phyloP scores from a whole-genome alignment of 164 flowering plant species.

The Kingdonia uniflora region DNA sequence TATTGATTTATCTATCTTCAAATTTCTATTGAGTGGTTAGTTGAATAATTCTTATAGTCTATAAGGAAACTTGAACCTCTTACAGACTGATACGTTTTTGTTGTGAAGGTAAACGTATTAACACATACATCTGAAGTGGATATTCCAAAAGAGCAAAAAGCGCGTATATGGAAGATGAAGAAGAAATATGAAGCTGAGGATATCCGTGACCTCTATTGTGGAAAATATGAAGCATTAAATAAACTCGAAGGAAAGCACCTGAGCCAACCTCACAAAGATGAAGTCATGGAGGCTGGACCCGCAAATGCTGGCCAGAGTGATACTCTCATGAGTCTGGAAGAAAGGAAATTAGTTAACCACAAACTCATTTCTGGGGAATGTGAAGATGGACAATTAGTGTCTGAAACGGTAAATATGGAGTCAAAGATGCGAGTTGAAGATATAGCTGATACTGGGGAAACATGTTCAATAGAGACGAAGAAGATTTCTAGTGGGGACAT shows the following conservation, averaged over 20 bases:
- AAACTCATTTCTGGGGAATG: no score
- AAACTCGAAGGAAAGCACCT: background rate
- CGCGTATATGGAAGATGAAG: constrained; percentile 19
- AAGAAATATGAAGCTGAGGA: constrained; percentile 29
- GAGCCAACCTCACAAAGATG: constrained; percentile 7
- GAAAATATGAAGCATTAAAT: constrained; percentile 3
- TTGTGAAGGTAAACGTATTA: constrained; percentile 47
- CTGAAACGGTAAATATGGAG: no score
- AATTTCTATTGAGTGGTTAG: no score
- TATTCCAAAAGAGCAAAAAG: constrained; percentile 25
- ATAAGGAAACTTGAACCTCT: no score
- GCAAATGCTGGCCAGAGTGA: no score
- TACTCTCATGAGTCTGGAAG: no score
- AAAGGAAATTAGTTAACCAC: no score
- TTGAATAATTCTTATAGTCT: no score
- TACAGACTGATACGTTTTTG: background rate
- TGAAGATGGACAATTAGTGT: no score
- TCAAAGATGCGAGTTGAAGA: background rate
- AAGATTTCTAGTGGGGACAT: constrained; percentile 4
- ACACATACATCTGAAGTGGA: constrained; percentile 50
- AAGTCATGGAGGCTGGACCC: background rate
- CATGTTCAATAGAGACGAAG: background rate
- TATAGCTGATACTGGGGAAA: constrained; percentile 1
- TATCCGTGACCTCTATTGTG: constrained; percentile 11
- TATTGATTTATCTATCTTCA: no score